Percentiles rank a stretch among this genome's conserved stretches.
Evolutionary conservation across 1,284 basidiomycete species (phyloP).

Genomic region (Cryptococcus neoformans): DNA sequence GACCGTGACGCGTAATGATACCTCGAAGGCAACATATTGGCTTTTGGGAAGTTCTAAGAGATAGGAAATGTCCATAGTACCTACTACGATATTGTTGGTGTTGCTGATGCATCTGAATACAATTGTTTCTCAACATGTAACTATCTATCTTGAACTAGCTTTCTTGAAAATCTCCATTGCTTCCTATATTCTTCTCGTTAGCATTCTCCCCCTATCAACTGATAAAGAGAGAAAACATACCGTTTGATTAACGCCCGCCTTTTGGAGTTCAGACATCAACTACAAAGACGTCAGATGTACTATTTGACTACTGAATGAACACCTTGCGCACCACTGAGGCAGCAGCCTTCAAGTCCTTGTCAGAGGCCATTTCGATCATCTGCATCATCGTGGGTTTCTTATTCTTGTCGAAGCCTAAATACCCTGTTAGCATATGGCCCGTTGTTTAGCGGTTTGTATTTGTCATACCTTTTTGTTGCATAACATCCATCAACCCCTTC

Average conservation of each 20-base stretch:
- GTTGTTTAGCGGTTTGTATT: background rate
- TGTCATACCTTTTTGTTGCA: conserved; percentile 38
- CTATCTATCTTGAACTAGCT: conserved; percentile 5
- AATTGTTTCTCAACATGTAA: too few relatives aligned
- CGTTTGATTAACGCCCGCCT: conserved; percentile 36
- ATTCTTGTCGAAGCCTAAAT: conserved; percentile 31
- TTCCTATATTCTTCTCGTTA: conserved; percentile 3
- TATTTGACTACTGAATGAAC: background rate
- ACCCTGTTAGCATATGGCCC: background rate
- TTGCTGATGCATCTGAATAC: too few relatives aligned
- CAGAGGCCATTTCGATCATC: conserved; percentile 41
- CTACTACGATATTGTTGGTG: too few relatives aligned
- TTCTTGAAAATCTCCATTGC: conserved; percentile 18
- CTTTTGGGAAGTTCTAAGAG: too few relatives aligned
- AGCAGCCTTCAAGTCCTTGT: conserved; percentile 36
- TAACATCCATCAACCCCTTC: conserved; percentile 28
- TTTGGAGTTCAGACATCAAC: conserved; percentile 37
- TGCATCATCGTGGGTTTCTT: conserved; percentile 31
- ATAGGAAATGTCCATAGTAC: too few relatives aligned
- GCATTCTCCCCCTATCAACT: background rate
- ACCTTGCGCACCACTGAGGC: conserved; percentile 30
- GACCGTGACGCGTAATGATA: too few relatives aligned
- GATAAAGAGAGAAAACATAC: conserved; percentile 13
- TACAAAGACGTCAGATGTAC: conserved; percentile 1
- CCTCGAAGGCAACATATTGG: too few relatives aligned